Evolutionary conservation across 352 stramenopile species (phyloP), one percentile per base, ranked within the genome.

Genomic region (Peronosclerospora sorghi): DNA sequence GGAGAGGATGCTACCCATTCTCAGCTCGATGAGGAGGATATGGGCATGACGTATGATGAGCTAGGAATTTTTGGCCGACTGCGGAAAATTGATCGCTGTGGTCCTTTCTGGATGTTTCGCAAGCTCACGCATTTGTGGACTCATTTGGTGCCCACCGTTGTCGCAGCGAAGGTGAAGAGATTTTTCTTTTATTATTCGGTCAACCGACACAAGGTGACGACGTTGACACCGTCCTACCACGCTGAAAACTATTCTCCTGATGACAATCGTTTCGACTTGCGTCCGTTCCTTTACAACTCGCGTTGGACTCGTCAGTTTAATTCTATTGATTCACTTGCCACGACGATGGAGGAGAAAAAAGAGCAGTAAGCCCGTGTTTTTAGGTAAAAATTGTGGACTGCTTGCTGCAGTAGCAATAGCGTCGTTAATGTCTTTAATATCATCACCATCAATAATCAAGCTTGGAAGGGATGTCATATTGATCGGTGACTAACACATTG

Each of bases 151-250:
- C 80, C 84, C 32, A 68, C 61, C 7, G 64, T 64, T 13, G 74
- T 95, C 38, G 83, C 83, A n/a, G 62, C 75, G 23, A 93, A 94
- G 58, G 80, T 94, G 1, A 98, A 98, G 68, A 75, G 86, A 19
- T 99, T 99, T 64, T 98, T 98, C 76, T 96, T 86, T 54, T 98
- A 95, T 63, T 98, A 98, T 67, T 80, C 83, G 18, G 68, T 98
- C 48, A 98, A 99, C 71, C 86, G 96, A 18, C 96, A 99, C 80
- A 99, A 99, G 67, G 98, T 98, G 89, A 98, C 93, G 42, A 98
- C 94, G 15, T 76, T 99, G 34, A 99, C 96, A 37, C 96, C 95
- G 28, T 92, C 92, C 24, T 98, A 98, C 75, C 96, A 99, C 63
- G 95, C 94, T 14, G 96, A 99, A 65, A 95, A 89, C 61, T 99